Evolutionary conservation across 179 eudicot genomes (phyloP).

Genomic region (Pouteria campechiana): DNA sequence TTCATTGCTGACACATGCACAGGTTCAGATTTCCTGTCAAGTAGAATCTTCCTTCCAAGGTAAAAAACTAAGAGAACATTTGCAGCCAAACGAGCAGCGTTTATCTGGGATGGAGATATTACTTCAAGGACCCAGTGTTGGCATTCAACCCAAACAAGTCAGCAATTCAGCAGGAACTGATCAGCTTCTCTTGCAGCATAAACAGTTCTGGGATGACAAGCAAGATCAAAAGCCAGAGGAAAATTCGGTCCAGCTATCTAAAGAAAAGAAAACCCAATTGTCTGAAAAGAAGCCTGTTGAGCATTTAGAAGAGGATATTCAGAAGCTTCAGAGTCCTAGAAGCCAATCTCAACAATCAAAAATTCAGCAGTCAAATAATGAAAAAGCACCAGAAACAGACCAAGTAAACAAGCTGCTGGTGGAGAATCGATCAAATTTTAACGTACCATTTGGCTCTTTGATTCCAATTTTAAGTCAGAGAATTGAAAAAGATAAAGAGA

Average conservation of each 20-base stretch:
- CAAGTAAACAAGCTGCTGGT: conserved; percentile 25
- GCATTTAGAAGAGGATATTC: conserved; percentile 24
- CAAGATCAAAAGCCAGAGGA: conserved; percentile 21
- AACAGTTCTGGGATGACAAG: conserved; percentile 23
- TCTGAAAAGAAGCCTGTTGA: conserved; percentile 25
- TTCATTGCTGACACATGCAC: conserved; percentile 42
- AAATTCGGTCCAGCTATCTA: conserved; percentile 26
- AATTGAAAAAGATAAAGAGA: conserved; percentile 76
- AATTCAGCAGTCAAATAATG: conserved; percentile 32
- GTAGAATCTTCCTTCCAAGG: conserved; percentile 28
- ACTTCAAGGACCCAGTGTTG: conserved; percentile 31
- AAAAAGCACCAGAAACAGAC: conserved; percentile 28
- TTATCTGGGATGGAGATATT: conserved; percentile 34
- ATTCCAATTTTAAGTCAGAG: conserved; percentile 75
- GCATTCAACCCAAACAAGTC: conserved; percentile 33
- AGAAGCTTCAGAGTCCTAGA: conserved; percentile 13
- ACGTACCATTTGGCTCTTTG: conserved; percentile 80
- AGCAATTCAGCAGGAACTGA: conserved; percentile 25
- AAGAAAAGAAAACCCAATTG: conserved; percentile 24
- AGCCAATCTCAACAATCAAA: conserved; percentile 31
- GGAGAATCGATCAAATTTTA: too few relatives aligned
- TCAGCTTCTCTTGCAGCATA: conserved; percentile 22
- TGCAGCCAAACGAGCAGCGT: conserved; percentile 26
- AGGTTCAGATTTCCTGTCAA: conserved; percentile 56
- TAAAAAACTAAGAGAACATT: conserved; percentile 20